A percentile compares a stretch with the other conserved stretches of the same genome.
Evolutionary conservation across 345 rosid species (phyloP).

Genomic region (Lepidium sativum): DNA sequence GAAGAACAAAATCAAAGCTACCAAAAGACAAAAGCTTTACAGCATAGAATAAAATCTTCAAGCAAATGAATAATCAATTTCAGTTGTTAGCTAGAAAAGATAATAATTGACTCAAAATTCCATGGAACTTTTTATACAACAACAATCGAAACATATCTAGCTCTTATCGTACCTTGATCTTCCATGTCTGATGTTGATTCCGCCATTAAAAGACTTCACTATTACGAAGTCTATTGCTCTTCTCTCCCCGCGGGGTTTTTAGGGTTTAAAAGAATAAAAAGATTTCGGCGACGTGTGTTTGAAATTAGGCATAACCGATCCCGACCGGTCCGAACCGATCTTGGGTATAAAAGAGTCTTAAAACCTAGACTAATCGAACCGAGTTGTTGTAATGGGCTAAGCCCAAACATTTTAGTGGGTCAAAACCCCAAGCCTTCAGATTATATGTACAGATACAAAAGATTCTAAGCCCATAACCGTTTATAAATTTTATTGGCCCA

Average conservation of each 20-base stretch:
- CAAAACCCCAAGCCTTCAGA: neutral
- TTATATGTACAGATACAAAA: too few relatives aligned
- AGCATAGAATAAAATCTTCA: neutral
- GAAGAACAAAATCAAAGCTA: neutral
- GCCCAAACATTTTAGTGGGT: neutral
- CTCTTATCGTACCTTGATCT: constrained; percentile 6
- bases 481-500: too few relatives aligned
- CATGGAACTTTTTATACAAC: neutral
- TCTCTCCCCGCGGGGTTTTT: constrained; percentile 10
- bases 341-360: neutral
- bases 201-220: neutral
- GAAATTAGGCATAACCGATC: neutral
- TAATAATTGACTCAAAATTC: neutral
- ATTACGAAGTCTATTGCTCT: neutral
- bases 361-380: neutral
- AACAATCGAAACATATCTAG: neutral
- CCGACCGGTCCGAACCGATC: neutral
- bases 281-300: neutral
- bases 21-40: neutral
- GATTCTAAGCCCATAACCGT: too few relatives aligned
- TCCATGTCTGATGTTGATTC: constrained; percentile 1
- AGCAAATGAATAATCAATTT: neutral
- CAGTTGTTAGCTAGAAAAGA: neutral
- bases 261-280: constrained; percentile 6
- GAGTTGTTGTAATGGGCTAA: neutral